Conservation (phyloP, 495 filamentous ascomycete species). For the Bombardia bombarda region DNA sequence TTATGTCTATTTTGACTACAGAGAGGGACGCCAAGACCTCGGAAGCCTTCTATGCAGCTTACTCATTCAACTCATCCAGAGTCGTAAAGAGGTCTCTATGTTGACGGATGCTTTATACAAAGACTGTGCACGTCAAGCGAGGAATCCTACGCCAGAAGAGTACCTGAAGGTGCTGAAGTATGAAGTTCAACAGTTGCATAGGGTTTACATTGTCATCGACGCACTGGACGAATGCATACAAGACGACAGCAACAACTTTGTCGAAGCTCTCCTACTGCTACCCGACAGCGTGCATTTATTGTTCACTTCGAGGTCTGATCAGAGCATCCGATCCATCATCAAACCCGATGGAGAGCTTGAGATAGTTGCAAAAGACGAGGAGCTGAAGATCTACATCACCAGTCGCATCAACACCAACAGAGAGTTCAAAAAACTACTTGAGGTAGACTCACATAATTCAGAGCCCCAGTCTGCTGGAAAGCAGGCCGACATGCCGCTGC, state of each 20-base stretch:
- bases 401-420: background rate
- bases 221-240: background rate
- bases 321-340: background rate
- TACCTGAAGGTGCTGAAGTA: background rate
- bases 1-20: conserved; percentile 1
- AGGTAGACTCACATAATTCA: too few relatives aligned
- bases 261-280: background rate
- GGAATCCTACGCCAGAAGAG: background rate
- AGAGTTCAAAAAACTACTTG: background rate
- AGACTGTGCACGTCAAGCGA: background rate
- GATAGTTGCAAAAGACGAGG: background rate
- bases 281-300: background rate
- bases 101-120: background rate
- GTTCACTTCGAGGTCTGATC: background rate
- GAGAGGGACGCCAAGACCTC: background rate
- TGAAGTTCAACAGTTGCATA: background rate
- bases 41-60: background rate
- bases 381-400: background rate
- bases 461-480: too few relatives aligned
- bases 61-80: background rate
- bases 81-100: background rate
- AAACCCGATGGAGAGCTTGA: background rate
- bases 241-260: background rate
- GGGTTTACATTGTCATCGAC: background rate
- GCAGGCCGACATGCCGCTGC: background rate